A percentile compares a stretch with the other conserved stretches of the same genome.
Evolutionary conservation across 1,284 basidiomycete genomes (phyloP).

Genomic region (Binderoboletus segoi): DNA sequence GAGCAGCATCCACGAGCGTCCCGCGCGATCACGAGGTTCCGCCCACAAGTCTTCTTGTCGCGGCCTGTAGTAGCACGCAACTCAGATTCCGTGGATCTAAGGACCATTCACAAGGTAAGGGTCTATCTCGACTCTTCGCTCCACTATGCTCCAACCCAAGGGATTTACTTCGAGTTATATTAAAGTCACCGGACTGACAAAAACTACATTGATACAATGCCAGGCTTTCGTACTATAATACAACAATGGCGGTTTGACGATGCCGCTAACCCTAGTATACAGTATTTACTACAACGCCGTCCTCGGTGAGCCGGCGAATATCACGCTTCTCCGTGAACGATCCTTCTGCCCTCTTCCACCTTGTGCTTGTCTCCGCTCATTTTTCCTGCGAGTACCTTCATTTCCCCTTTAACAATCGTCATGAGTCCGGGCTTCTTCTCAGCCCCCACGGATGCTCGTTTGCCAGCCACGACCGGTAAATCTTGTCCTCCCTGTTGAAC

Average conservation of each 20-base stretch:
- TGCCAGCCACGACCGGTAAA: not conserved
- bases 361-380: conserved; percentile 44
- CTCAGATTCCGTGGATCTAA: no score
- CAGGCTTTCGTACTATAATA: conserved; percentile 9
- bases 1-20: no score
- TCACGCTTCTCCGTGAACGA: conserved; percentile 33
- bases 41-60: no score
- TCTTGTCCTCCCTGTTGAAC: not conserved
- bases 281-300: not conserved
- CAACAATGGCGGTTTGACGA: not conserved
- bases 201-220: conserved; percentile 6
- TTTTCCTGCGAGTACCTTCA: conserved; percentile 47
- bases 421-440: conserved; percentile 40
- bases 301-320: not conserved
- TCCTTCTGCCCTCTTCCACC: conserved; percentile 42
- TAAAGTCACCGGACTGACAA: not conserved
- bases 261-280: conserved; percentile 5
- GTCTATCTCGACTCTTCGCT: no score
- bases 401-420: conserved; percentile 48
- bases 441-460: conserved; percentile 17
- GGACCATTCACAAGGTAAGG: no score
- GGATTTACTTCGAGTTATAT: no score
- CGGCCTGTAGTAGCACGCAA: no score
- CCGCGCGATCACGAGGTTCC: no score
- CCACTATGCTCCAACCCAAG: no score